Evolutionary conservation across 306 rosid species (phyloP).

Genomic region (Vicia villosa): DNA sequence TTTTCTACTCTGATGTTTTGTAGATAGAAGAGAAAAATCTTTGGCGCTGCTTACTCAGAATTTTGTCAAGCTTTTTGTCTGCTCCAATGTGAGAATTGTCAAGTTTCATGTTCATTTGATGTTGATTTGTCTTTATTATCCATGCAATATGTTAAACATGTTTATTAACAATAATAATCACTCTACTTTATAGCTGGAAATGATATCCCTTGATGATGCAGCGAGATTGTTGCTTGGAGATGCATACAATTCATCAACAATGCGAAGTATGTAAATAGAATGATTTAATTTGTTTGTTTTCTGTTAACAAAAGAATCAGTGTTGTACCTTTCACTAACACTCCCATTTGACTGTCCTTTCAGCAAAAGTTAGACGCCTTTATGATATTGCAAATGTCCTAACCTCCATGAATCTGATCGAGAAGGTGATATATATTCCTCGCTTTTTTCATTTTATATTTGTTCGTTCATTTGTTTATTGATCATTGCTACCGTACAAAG

Average conservation of each 20-base stretch:
- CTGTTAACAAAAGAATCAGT: not conserved
- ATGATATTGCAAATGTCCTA: constrained; percentile 91
- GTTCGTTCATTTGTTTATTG: not conserved
- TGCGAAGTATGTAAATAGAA: constrained; percentile 68
- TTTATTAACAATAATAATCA: constrained; percentile 18
- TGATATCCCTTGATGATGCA: constrained; percentile 92
- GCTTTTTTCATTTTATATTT: not conserved
- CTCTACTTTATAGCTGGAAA: constrained; percentile 46
- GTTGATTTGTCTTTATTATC: not conserved
- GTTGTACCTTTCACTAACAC: constrained; percentile 12
- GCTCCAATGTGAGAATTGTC: constrained; percentile 66
- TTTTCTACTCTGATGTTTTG: constrained; percentile 3
- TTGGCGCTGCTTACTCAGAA: constrained; percentile 87
- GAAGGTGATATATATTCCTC: constrained; percentile 59
- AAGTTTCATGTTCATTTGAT: not conserved
- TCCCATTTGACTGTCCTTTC: constrained; percentile 41
- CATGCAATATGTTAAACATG: not conserved
- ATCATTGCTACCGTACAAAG: not conserved
- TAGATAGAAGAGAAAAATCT: constrained; percentile 94
- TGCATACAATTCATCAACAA: constrained; percentile 61
- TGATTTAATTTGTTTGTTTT: constrained; percentile 14
- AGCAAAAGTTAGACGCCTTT: constrained; percentile 95
- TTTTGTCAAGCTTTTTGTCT: constrained; percentile 90
- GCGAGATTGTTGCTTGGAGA: constrained; percentile 91
- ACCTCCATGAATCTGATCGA: constrained; percentile 88